Conservation (phyloP, 345 rosid species). For the Salix viminalis region DNA sequence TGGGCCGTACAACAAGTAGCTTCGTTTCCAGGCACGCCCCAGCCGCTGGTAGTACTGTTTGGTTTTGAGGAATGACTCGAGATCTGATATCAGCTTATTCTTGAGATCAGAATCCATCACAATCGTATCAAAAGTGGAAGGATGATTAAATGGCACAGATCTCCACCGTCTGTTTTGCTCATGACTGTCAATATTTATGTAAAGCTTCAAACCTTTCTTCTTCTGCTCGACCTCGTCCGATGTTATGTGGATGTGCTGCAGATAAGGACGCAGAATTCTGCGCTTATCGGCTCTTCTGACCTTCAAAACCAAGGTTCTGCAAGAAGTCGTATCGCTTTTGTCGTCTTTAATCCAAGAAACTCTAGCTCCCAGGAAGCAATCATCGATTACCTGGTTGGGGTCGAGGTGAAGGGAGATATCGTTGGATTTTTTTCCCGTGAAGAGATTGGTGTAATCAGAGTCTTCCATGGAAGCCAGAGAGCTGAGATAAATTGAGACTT, state of each 20-base stretch:
- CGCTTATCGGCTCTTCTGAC: constrained; percentile 74
- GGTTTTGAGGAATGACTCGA: constrained; percentile 56
- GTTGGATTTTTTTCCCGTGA: constrained; percentile 55
- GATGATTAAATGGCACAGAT: constrained; percentile 67
- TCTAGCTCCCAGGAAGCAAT: constrained; percentile 68
- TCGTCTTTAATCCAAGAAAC: constrained; percentile 65
- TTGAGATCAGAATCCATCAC: constrained; percentile 72
- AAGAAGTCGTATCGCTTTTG: neutral
- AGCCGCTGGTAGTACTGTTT: constrained; percentile 66
- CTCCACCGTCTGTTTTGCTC: constrained; percentile 54
- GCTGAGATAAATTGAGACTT: constrained; percentile 49
- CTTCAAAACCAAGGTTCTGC: constrained; percentile 49
- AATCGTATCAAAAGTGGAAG: constrained; percentile 75
- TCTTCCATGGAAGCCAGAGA: constrained; percentile 66
- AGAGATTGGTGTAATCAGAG: constrained; percentile 76
- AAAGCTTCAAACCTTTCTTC: constrained; percentile 49
- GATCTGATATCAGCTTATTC: constrained; percentile 60
- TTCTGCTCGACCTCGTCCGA: constrained; percentile 68
- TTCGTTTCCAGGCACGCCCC: constrained; percentile 81
- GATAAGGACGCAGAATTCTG: constrained; percentile 73
- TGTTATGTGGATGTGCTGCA: constrained; percentile 77
- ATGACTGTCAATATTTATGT: constrained; percentile 41
- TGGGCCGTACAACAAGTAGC: constrained; percentile 64
- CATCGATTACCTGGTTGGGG: constrained; percentile 57
- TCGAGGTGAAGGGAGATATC: constrained; percentile 67